These are phyloP conservation scores for Chlamydomonas sp. DNA, from an alignment of 139 green algal genomes.

Conservation along the genomic window DNA sequence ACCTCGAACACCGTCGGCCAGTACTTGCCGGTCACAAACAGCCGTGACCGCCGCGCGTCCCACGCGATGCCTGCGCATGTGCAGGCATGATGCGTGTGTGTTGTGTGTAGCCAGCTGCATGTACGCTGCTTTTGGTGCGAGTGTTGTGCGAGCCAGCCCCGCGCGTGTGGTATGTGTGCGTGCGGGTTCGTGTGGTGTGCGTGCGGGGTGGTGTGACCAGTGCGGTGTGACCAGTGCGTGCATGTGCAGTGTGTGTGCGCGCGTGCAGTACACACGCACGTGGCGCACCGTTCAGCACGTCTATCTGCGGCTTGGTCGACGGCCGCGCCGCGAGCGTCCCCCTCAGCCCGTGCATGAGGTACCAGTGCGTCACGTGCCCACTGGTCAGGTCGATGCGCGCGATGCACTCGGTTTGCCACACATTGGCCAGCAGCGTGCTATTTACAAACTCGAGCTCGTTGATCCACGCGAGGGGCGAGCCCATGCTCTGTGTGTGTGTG, in stretches of 20 bases:
- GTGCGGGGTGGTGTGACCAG: background rate
- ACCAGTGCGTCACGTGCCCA: constrained; percentile 60
- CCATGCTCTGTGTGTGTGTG: background rate
- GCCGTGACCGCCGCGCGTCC: constrained; percentile 42
- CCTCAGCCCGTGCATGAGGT: constrained; percentile 47
- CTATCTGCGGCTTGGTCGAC: constrained; percentile 22
- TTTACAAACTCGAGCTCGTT: constrained; percentile 73
- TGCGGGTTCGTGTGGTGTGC: background rate
- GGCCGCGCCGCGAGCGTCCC: constrained; percentile 14
- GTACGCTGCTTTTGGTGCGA: background rate
- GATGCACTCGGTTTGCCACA: constrained; percentile 83
- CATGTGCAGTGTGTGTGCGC: background rate
- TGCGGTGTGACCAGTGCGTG: background rate
- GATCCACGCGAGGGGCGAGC: background rate
- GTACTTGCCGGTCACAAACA: constrained; percentile 84
- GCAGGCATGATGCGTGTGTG: background rate
- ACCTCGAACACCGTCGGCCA: constrained; percentile 69
- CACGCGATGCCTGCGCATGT: constrained; percentile 71
- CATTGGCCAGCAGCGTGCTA: constrained; percentile 73
- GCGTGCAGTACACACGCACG: background rate
- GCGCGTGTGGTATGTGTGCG: background rate
- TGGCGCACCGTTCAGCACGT: constrained; percentile 76
- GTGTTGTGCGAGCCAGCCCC: too few species aligned
- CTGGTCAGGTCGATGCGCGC: constrained; percentile 57
- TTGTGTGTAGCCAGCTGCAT: background rate